Conservation (phyloP, 2,329 filamentous ascomycete species). For the Fusarium paranaense region DNA sequence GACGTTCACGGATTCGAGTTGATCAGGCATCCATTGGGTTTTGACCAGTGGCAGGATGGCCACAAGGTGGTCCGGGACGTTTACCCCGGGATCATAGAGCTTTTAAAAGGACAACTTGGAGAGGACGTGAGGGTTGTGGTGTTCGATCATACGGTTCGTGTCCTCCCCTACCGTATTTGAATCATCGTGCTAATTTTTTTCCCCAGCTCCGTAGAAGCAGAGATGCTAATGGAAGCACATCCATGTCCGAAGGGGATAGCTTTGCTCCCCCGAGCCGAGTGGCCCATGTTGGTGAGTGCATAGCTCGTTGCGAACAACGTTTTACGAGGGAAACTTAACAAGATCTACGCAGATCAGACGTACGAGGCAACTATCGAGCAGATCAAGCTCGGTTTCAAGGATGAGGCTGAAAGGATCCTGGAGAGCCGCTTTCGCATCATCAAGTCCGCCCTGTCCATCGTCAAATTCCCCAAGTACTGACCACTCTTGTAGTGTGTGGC, state of each 20-base stretch:
- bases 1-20: neutral
- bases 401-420: neutral
- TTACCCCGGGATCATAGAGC: neutral
- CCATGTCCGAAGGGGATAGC: neutral
- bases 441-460: neutral
- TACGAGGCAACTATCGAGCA: neutral
- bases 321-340: neutral
- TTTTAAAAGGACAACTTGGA: too few relatives aligned
- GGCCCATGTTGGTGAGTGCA: neutral
- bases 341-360: neutral
- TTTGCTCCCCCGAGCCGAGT: neutral
- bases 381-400: neutral
- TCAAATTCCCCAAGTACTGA: neutral
- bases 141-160: neutral
- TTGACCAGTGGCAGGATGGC: neutral
- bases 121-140: neutral
- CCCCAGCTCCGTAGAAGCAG: neutral
- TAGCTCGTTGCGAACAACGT: neutral
- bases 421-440: neutral
- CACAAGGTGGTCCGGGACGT: neutral
- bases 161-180: neutral
- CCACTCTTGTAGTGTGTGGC: neutral
- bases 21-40: neutral
- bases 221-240: neutral
- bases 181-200: too few relatives aligned